Evolutionary conservation across 2,329 filamentous ascomycete species (phyloP), one percentile per base, ranked within the genome.

Genomic region (Colletotrichum liriopes): DNA sequence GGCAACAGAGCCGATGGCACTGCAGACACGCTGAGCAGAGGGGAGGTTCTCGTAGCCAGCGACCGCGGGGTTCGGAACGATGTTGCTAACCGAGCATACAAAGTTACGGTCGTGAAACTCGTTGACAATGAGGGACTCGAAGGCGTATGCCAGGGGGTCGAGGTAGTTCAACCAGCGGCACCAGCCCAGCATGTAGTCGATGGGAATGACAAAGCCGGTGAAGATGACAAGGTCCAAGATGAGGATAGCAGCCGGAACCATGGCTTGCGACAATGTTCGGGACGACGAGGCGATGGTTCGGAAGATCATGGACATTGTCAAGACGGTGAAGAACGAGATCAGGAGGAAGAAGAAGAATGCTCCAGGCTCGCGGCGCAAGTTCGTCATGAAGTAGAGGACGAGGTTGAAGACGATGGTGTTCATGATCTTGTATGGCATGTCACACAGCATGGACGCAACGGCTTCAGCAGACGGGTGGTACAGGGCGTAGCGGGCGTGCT

Each of bases 381-480:
- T 93, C 0, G 93, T 93, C 90, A 98, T 92, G 82, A 98, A 98
- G 84, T 98, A 98, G 3, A 98, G 82, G 1, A 90, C 87, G 41
- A 95, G 64, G 79, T 97, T 97, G 86, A 97, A 97, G 5, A 89
- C 83, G 74, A 97, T 87, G 1, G 90, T 84, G 76, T 95, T 95
- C n/a, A 82, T 47, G 11, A 97, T 82, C 81, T 96, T 97, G 82
- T 94, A 94, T 0, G 95, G 95, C 82, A 97, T 83, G 77, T 98
- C 95, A 74, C 90, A 93, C 39, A 98, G 82, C 92, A 97, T 96
- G 12, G 93, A 96, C 0, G 93, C 91, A 71, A 94, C 87, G n/a
- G 94, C 94, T 86, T 98, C 95, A 20, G 94, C 93, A 12, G 93
- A 95, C 0, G 95, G 94, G 78, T 97, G 95, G 77, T 98, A 97